A percentile compares a stretch with the other conserved stretches of the same genome.
Evolutionary conservation across 23 red algal species (phyloP).

Genomic region (Gracilariopsis chorda): DNA sequence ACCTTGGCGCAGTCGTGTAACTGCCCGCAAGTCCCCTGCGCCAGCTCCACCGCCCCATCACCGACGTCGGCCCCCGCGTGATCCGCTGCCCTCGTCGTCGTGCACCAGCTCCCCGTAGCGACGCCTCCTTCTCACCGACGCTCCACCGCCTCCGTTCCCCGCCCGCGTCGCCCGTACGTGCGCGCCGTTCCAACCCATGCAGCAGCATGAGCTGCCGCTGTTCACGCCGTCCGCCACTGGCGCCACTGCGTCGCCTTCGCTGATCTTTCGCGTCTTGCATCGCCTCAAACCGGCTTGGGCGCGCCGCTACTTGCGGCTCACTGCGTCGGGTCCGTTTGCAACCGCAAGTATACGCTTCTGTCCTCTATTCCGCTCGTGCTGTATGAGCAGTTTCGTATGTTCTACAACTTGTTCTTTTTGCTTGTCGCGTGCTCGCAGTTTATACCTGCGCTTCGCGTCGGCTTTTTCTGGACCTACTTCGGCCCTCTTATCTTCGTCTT

Average conservation of each 20-base stretch:
- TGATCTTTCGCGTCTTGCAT: background rate
- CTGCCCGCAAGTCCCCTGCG: no score
- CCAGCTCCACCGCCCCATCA: no score
- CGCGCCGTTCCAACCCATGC: no score
- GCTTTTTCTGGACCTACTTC: constrained; percentile 92
- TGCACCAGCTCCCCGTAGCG: no score
- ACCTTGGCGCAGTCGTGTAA: no score
- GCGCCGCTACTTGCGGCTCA: constrained; percentile 9
- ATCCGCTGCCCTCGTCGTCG: no score
- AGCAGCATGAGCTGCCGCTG: constrained; percentile 42
- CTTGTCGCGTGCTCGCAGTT: constrained; percentile 87
- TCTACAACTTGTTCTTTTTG: constrained; percentile 98
- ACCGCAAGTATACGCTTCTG: constrained; percentile 71
- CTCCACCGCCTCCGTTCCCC: no score
- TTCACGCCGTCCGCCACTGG: constrained; percentile 8
- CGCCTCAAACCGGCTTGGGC: background rate
- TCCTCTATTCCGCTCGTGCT: constrained; percentile 85
- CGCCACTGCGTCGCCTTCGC: background rate
- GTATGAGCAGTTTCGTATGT: constrained; percentile 95
- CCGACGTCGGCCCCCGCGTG: no score
- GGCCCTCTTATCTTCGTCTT: constrained; percentile 95
- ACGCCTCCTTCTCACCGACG: no score
- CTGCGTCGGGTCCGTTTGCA: constrained; percentile 55
- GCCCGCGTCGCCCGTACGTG: no score
- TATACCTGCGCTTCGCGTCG: constrained; percentile 92